phyloP scores from a whole-genome alignment of 2,329 filamentous ascomycete genomes.

The Talaromyces sp. region DNA sequence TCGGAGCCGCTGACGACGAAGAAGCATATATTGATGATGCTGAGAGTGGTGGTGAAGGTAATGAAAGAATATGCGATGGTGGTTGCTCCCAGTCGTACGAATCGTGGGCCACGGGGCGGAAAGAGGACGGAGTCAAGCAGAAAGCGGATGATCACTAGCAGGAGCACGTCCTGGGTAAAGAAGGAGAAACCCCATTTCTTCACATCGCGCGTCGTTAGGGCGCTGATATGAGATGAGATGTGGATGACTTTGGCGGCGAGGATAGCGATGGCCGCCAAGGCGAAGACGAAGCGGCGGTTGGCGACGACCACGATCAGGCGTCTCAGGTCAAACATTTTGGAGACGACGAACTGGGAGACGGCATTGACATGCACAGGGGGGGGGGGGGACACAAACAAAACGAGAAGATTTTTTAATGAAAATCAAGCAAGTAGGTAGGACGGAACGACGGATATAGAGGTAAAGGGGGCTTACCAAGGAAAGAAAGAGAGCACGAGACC shows the following conservation, averaged over 20 bases:
- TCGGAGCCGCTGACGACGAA: slow-evolving; percentile 31
- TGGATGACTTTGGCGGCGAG: slow-evolving; percentile 21
- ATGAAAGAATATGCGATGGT: slow-evolving; percentile 1
- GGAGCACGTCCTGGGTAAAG: slow-evolving; percentile 18
- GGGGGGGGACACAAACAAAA: neutral
- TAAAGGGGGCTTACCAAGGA: too few species aligned
- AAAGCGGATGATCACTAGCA: neutral
- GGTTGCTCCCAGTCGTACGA: neutral
- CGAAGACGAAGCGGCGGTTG: slow-evolving; percentile 18
- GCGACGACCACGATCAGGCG: neutral
- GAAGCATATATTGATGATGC: slow-evolving; percentile 27
- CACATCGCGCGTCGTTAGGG: slow-evolving; percentile 16
- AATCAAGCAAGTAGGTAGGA: too few species aligned
- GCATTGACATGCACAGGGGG: neutral
- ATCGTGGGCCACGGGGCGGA: neutral
- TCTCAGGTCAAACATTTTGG: neutral
- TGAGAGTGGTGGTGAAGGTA: slow-evolving; percentile 1
- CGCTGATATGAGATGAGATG: slow-evolving; percentile 22
- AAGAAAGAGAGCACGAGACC: too few species aligned
- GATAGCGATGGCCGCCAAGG: slow-evolving; percentile 19
- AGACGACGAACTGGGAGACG: neutral
- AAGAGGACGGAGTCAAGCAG: slow-evolving; percentile 1
- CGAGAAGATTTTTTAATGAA: neutral
- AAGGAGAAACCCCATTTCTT: slow-evolving; percentile 22
- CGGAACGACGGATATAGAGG: too few species aligned